These are phyloP conservation scores for Tulasnella sp. DNA, from an alignment of 768 basidiomycete species.

Conservation along the genomic window DNA sequence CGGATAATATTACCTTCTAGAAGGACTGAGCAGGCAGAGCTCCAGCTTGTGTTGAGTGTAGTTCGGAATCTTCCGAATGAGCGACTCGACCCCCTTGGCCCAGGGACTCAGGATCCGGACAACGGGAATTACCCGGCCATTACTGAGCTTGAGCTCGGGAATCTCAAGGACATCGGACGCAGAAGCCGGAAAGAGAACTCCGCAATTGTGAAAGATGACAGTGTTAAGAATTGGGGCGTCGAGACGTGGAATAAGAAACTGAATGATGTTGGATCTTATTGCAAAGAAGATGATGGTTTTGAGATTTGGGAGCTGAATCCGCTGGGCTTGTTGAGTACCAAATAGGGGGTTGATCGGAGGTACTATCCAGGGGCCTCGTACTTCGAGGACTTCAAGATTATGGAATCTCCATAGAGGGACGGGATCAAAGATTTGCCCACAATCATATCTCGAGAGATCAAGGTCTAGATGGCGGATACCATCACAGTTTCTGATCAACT, in stretches of 20 bases:
- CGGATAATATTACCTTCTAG: neutral
- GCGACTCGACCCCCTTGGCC: neutral
- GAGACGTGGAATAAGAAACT: neutral
- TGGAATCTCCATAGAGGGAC: neutral
- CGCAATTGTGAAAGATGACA: neutral
- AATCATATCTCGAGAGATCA: neutral
- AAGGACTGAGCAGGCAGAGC: neutral
- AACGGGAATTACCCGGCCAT: neutral
- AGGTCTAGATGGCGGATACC: neutral
- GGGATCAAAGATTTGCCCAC: neutral
- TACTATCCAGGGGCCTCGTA: neutral
- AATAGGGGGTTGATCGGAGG: no score
- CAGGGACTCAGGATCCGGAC: neutral
- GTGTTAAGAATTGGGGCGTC: neutral
- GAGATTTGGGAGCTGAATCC: neutral
- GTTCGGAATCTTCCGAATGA: neutral
- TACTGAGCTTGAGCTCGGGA: neutral
- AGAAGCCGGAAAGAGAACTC: no score
- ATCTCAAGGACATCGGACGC: neutral
- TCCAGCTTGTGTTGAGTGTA: neutral
- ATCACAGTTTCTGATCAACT: neutral
- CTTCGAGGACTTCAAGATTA: neutral
- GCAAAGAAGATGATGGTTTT: neutral
- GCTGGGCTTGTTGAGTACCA: no score
- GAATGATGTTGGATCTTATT: neutral